Evolutionary conservation across 805 yeast species (phyloP).

Genomic region (Myxozyma mucilagina): DNA sequence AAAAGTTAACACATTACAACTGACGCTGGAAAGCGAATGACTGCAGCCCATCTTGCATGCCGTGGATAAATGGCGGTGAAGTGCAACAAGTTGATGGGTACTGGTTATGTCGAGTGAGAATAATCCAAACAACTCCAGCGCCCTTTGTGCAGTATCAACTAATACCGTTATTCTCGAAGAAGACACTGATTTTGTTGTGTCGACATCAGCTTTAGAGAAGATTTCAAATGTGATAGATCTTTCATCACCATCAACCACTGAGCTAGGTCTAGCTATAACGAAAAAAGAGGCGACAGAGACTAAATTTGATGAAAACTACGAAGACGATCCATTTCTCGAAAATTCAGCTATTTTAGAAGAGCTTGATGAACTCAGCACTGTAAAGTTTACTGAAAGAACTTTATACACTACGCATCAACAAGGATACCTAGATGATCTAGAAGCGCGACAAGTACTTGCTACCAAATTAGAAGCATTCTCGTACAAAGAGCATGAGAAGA

Average conservation of each 20-base stretch:
- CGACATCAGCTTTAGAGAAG: no score
- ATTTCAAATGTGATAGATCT: neutral
- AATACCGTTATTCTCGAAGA: neutral
- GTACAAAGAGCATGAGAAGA: neutral
- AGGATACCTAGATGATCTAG: conserved; percentile 25
- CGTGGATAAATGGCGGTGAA: neutral
- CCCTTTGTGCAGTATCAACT: neutral
- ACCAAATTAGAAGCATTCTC: neutral
- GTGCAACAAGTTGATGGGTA: neutral
- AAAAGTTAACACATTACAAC: neutral
- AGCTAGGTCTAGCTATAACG: neutral
- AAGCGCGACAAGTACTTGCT: conserved; percentile 4
- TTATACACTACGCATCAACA: conserved; percentile 15
- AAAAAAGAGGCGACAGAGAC: neutral
- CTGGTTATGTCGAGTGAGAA: neutral
- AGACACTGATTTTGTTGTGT: no score
- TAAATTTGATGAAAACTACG: neutral
- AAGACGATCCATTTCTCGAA: neutral
- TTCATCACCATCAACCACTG: neutral
- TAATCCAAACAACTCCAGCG: neutral
- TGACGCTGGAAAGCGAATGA: neutral
- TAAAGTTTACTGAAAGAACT: neutral
- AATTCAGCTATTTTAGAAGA: neutral
- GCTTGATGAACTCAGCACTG: neutral
- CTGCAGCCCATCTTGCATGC: neutral